Conservation (phyloP, 73 alveolate species). For the Paramecium caudatum region DNA sequence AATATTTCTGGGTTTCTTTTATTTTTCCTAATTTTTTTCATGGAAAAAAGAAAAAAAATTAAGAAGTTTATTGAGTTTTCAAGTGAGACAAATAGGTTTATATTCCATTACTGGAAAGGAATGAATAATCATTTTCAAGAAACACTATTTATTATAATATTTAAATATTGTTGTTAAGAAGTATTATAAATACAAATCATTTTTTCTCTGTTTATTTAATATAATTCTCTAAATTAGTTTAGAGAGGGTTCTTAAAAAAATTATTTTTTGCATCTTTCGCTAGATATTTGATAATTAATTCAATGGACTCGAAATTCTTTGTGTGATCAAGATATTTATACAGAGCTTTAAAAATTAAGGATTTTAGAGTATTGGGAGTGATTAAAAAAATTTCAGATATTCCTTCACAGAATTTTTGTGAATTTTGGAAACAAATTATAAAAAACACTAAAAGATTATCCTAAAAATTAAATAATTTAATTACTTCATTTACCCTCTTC, state of each 20-base stretch:
- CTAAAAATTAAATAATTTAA: not conserved
- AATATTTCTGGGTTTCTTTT: no score
- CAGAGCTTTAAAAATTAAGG: not conserved
- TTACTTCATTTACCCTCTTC: slow-evolving; percentile 33
- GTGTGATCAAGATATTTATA: not conserved
- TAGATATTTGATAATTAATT: not conserved
- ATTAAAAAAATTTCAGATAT: slow-evolving; percentile 1
- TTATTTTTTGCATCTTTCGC: not conserved
- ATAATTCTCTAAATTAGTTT: slow-evolving; percentile 35
- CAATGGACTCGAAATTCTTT: not conserved
- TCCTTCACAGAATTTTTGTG: slow-evolving; percentile 9
- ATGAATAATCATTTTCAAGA: no score
- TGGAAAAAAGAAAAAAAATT: no score
- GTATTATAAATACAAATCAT: no score
- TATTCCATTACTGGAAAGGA: no score
- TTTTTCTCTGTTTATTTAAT: slow-evolving; percentile 4
- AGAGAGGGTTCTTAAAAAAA: slow-evolving; percentile 17
- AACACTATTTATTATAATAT: no score
- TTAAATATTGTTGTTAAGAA: no score
- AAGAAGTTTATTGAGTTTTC: no score
- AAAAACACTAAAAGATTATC: not conserved
- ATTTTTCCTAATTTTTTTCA: no score
- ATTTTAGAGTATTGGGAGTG: slow-evolving; percentile 2
- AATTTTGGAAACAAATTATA: not conserved
- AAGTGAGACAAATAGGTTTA: no score